phyloP scores from a whole-genome alignment of 495 filamentous ascomycete species.

The Talaromyces trachyspermus region DNA sequence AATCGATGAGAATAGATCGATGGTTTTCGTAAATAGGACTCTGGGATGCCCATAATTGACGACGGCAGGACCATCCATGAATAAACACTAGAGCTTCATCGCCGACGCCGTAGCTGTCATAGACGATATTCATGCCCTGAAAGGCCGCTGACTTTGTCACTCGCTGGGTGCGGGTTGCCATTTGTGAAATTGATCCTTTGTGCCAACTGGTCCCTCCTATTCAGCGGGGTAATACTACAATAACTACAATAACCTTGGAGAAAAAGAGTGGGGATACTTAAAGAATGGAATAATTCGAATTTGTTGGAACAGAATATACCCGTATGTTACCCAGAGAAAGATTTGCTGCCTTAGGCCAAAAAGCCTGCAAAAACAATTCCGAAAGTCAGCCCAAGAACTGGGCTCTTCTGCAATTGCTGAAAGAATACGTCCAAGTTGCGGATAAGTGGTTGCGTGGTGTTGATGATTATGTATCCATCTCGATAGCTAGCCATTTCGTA shows the following conservation, averaged over 20 bases:
- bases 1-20: not conserved
- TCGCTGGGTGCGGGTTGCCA: not conserved
- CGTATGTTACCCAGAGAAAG: not conserved
- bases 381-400: no score
- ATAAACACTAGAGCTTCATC: not conserved
- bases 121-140: conserved; percentile 2
- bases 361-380: no score
- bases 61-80: conserved; percentile 2
- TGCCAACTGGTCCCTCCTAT: not conserved
- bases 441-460: no score
- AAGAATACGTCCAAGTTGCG: no score
- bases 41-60: conserved; percentile 3
- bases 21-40: not conserved
- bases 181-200: not conserved
- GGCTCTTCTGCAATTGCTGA: no score
- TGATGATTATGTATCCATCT: no score
- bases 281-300: not conserved
- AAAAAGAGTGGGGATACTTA: not conserved
- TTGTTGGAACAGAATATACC: conserved; percentile 1
- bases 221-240: not conserved
- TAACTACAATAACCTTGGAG: not conserved
- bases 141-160: not conserved
- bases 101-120: conserved; percentile 1
- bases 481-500: no score
- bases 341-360: no score